These are phyloP conservation scores for Tricholoma matsutake DNA, from an alignment of 768 basidiomycete genomes.

Conservation along the genomic window DNA sequence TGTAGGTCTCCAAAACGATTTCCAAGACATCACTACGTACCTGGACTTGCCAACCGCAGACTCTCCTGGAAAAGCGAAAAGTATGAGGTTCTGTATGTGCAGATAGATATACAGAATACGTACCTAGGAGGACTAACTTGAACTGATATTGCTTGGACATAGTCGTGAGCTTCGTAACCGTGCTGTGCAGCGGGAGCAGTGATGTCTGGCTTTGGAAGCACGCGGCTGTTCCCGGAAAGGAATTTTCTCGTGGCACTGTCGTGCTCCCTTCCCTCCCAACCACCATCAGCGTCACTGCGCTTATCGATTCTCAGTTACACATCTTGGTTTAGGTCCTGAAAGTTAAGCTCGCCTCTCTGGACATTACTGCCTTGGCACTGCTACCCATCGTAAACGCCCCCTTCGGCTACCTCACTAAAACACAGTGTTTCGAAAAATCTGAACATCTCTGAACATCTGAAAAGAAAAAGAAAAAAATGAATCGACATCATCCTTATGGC, in stretches of 20 bases:
- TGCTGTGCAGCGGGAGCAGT: constrained; percentile 24
- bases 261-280: constrained; percentile 25
- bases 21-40: constrained; percentile 38
- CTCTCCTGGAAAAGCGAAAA: constrained; percentile 60
- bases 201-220: constrained; percentile 22
- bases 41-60: constrained; percentile 97
- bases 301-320: constrained; percentile 14
- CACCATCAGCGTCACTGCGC: constrained; percentile 32
- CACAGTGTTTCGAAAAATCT: constrained; percentile 9
- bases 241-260: constrained; percentile 10
- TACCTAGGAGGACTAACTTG: constrained; percentile 95
- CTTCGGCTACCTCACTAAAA: constrained; percentile 36
- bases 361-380: constrained; percentile 14
- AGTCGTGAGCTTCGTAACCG: constrained; percentile 31
- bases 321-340: constrained; percentile 22
- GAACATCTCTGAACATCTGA: constrained; percentile 20
- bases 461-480: constrained; percentile 51
- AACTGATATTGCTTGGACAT: constrained; percentile 96
- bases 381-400: constrained; percentile 4
- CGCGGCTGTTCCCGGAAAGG: constrained; percentile 33
- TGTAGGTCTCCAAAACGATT: constrained; percentile 9
- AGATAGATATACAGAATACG: constrained; percentile 20
- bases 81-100: constrained; percentile 4
- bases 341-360: constrained; percentile 27
- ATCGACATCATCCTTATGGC: constrained; percentile 88